Conservation (phyloP, 129 eudicot species). For the Sambucus nigra region DNA sequence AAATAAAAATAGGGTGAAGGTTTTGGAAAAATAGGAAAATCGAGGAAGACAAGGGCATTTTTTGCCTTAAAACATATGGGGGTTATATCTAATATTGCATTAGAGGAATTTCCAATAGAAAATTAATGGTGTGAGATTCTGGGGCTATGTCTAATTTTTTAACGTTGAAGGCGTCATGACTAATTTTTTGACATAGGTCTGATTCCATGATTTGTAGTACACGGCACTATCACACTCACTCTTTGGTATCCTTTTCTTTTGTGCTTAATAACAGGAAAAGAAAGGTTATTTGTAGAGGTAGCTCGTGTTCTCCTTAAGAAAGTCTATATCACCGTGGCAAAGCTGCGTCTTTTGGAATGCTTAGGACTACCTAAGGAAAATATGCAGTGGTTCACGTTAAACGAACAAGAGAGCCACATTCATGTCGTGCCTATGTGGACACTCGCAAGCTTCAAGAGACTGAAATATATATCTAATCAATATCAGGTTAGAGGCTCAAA, state of each 20-base stretch:
- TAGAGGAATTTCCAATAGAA: too few relatives aligned
- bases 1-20: too few relatives aligned
- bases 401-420: constrained; percentile 79
- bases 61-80: too few relatives aligned
- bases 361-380: constrained; percentile 62
- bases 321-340: constrained; percentile 65
- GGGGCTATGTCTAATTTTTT: too few relatives aligned
- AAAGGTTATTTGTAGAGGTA: constrained; percentile 82
- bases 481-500: constrained; percentile 45
- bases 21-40: too few relatives aligned
- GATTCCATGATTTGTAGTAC: background rate
- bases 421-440: constrained; percentile 99
- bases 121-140: too few relatives aligned
- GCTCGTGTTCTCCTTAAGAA: constrained; percentile 81
- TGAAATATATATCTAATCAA: constrained; percentile 62
- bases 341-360: constrained; percentile 74
- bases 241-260: constrained; percentile 4
- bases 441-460: constrained; percentile 81
- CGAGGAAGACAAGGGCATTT: too few relatives aligned
- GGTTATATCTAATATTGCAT: too few relatives aligned
- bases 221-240: background rate
- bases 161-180: too few relatives aligned
- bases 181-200: background rate
- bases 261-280: constrained; percentile 55
- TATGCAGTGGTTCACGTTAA: constrained; percentile 75